These are phyloP conservation scores for Paraurostyla sp. DNA, from an alignment of 73 alveolate species.

Conservation along the genomic window DNA sequence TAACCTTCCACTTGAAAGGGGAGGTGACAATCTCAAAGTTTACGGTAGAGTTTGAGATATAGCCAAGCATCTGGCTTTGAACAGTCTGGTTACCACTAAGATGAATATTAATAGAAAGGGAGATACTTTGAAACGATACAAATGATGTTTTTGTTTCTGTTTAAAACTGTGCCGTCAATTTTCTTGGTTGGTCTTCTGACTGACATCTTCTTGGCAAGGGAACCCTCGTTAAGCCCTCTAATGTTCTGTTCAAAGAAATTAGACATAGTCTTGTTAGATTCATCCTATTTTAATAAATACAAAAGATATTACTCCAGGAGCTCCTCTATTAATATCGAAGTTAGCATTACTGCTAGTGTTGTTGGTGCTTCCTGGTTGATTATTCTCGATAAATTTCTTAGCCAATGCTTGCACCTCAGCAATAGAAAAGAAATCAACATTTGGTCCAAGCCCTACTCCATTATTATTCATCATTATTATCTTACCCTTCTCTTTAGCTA, in stretches of 20 bases:
- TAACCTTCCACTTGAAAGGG: slow-evolving; percentile 84
- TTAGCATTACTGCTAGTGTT: not conserved
- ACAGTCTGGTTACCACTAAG: slow-evolving; percentile 17
- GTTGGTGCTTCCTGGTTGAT: not conserved
- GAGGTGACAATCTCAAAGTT: slow-evolving; percentile 58
- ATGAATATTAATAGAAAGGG: not conserved
- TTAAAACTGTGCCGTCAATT: slow-evolving; percentile 41
- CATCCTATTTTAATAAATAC: not conserved
- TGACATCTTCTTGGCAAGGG: slow-evolving; percentile 9
- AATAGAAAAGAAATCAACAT: slow-evolving; percentile 51
- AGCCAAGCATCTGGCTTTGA: not conserved
- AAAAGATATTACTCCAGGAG: not conserved
- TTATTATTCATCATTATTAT: not conserved
- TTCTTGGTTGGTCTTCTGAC: slow-evolving; percentile 38
- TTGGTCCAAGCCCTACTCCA: slow-evolving; percentile 39
- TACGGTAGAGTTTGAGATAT: not conserved
- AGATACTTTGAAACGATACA: slow-evolving; percentile 33
- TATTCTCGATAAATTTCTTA: not conserved
- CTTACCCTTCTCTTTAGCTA: slow-evolving; percentile 59
- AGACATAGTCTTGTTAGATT: not conserved
- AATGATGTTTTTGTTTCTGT: slow-evolving; percentile 27
- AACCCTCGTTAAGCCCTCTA: not conserved
- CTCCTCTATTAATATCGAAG: not conserved
- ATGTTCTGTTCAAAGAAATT: slow-evolving; percentile 42
- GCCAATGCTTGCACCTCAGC: slow-evolving; percentile 23